Evolutionary conservation across 495 filamentous ascomycete species (phyloP).

Genomic region (Neurospora terricola): DNA sequence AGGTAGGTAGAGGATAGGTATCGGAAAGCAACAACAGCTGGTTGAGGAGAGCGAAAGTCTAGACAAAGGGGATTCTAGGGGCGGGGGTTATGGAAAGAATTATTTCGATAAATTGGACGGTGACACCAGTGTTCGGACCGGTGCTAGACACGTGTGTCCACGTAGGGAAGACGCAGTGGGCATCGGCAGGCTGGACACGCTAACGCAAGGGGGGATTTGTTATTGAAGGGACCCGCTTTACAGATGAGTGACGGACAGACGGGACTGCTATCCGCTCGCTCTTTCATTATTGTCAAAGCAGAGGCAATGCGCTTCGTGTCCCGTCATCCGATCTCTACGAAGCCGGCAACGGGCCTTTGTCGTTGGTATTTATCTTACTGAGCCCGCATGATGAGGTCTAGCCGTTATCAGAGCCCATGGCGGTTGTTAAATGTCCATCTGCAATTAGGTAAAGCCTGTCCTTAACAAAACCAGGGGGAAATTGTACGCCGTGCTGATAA

Average conservation of each 20-base stretch:
- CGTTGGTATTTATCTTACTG: background rate
- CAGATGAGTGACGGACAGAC: background rate
- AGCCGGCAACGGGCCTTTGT: background rate
- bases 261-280: background rate
- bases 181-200: background rate
- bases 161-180: background rate
- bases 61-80: background rate
- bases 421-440: background rate
- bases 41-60: background rate
- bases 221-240: background rate
- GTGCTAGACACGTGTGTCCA: background rate
- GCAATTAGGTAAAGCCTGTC: background rate
- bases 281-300: background rate
- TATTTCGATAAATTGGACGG: background rate
- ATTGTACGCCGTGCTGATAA: background rate
- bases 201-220: background rate
- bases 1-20: background rate
- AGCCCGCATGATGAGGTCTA: background rate
- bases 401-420: background rate
- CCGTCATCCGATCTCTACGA: background rate
- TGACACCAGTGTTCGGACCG: background rate
- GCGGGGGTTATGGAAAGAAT: background rate
- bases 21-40: background rate
- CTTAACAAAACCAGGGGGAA: background rate
- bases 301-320: background rate